Evolutionary conservation across 257 asterid species (phyloP).

Genomic region (Solanum clarkiae): DNA sequence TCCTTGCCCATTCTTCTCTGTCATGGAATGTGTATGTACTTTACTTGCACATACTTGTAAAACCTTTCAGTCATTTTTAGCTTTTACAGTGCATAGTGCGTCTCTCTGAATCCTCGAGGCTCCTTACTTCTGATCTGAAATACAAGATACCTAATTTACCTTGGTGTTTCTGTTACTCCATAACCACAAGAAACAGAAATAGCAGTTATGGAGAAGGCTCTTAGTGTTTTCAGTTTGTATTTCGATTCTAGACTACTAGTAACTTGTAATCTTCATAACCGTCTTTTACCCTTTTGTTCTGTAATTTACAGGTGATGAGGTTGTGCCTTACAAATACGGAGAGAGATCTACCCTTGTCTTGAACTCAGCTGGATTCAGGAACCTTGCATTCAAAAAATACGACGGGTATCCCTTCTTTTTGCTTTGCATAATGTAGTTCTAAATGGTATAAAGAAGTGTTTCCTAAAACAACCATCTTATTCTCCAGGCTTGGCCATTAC

Average conservation of each 20-base stretch:
- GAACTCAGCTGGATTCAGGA: constrained; percentile 71
- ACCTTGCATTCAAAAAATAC: constrained; percentile 50
- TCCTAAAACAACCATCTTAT: not conserved
- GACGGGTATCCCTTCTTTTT: constrained; percentile 38
- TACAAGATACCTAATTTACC: not conserved
- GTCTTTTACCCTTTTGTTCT: not conserved
- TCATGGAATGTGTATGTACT: constrained; percentile 71
- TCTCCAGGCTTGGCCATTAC: constrained; percentile 76
- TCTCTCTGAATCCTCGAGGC: not conserved
- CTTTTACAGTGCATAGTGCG: not conserved
- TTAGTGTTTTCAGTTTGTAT: not conserved
- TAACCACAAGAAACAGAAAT: not conserved
- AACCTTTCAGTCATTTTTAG: not conserved
- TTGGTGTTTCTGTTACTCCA: not conserved
- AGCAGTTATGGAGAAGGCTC: not conserved
- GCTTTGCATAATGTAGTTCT: not conserved
- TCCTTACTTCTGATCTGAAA: not conserved
- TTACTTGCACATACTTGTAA: not conserved
- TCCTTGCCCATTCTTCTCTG: constrained; percentile 82
- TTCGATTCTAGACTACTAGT: not conserved
- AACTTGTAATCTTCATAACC: not conserved
- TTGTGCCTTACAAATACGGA: constrained; percentile 62
- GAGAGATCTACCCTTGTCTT: constrained; percentile 61
- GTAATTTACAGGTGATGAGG: constrained; percentile 60
- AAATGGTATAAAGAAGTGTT: not conserved